Conservation (phyloP, 2,329 filamentous ascomycete species). For the Arthrobotrys musiformis region DNA sequence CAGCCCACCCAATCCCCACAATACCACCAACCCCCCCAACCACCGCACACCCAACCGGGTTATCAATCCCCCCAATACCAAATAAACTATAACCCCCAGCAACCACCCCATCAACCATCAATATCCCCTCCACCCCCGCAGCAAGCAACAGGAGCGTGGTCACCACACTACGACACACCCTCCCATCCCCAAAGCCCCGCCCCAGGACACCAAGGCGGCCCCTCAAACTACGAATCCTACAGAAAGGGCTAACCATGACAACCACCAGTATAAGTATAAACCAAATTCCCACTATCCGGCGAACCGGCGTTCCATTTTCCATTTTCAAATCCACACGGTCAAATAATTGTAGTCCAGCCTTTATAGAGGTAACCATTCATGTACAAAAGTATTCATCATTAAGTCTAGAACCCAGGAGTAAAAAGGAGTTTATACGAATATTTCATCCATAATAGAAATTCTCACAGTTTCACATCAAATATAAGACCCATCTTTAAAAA, state of each 20-base stretch:
- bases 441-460: too few relatives aligned
- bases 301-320: constrained; percentile 1
- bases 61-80: constrained; percentile 2
- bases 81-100: not conserved
- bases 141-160: constrained; percentile 19
- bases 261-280: not conserved
- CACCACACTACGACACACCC: constrained; percentile 5
- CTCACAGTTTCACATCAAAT: too few relatives aligned
- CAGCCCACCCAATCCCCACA: constrained; percentile 45
- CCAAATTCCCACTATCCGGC: not conserved
- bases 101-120: not conserved
- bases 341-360: too few relatives aligned
- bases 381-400: not conserved
- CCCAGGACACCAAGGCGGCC: constrained; percentile 57
- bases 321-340: not conserved
- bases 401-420: too few relatives aligned
- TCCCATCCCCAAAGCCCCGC: not conserved
- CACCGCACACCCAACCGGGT: constrained; percentile 54
- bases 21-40: constrained; percentile 6
- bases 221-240: constrained; percentile 28
- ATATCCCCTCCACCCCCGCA: constrained; percentile 2
- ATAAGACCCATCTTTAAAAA: too few relatives aligned
- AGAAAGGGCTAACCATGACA: constrained; percentile 49
- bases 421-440: too few relatives aligned
- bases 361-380: not conserved